Evolutionary conservation across 805 yeast genomes (phyloP), one percentile per base, ranked within the genome.

Genomic region (Kazachstania africana): DNA sequence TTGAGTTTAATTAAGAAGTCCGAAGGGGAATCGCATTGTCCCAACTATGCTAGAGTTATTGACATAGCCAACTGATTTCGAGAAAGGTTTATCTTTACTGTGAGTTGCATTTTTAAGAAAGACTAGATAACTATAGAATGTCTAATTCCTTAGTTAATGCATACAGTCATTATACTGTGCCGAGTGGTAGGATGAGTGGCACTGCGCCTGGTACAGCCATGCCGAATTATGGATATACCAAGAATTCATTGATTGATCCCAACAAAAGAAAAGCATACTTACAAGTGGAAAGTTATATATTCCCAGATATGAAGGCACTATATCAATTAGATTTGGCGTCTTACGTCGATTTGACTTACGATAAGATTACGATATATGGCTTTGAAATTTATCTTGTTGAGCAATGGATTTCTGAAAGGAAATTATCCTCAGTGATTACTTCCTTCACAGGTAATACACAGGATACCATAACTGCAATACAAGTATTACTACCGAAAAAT

Each of bases 351-450:
- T 57, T 62, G 38, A 33, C 39, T 8, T 71, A 66, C 20, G 69
- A 68, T 27, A 66, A 64, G 32, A 54, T 75, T 5, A 58, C 56
- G 6, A 62, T 78, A 14, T 44, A 62, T 1, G 97, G 98, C 2
- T 85, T 79, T 49, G 97, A 91, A 55, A 69, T 81, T 10, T 91
- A 91, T 50, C 62, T 91, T 22, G 94, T 88, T 9, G 97, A 91
- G 53, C 96, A 88, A 53, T 91, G 98, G 98, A 77, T 81, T 3
- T 65, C 78, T 18, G 77, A 75, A 37, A 63, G 98, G 26, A 64
- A 69, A 28, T 59, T 73, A n/a, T 75, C 82, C 18, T 66, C 79
- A 1, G 65, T 80, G 4, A 76, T 88, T n/a, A 73, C 91, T 1
- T 73, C 88, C 0, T 91, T 69, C 51, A 91, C 98, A 0, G 98